Base-by-base conservation (phyloP, 2,329 filamentous ascomycete species). In the Colletotrichum tamarilloi region DNA sequence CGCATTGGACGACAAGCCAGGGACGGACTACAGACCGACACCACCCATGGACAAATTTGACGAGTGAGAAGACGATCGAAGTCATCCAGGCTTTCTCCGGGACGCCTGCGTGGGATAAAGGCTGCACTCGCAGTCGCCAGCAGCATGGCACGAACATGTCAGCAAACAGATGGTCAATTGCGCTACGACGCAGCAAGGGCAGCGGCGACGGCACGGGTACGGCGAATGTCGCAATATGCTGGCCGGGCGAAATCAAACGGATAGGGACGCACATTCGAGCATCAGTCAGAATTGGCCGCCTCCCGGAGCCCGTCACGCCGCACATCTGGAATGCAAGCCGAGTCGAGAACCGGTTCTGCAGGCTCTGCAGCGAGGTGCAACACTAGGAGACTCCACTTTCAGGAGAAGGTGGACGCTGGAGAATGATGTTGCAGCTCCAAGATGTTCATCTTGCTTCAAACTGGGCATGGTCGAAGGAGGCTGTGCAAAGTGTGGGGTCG, bases 401-500 rank as follows among this genome's bases (percentile, higher is more conserved):
- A 74, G 72, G 72, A 74, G 72, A 74, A 67, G 62, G 30, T 56
- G 57, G 55, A 58, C 62, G 72, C 59, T 72, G 68, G 68, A 74
- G 72, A 74, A 72, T 68, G 30, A 49, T 62, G 67, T 62, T 49
- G 70, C 60, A 70, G 72, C 68, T 64, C 72, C 38, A 72, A 68
- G 60, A 42, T 74, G 72, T 72, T 67, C 72, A 72, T 74, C 72
- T 72, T 74, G 72, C 62, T 74, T 72, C 72, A 63, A 72, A 74
- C 68, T 42, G 46, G 72, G 68, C 72, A 72, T 72, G 72, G 68
- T 63, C 49, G 46, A 74, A 74, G 72, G 72, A 72, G 72, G 72
- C 72, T 74, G 72, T 74, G 72, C 68, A 72, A 72, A 67, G 72
- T 74, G 72, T 74, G 72, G 72, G 68, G 72, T 74, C 72, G 55